A percentile compares a stretch with the other conserved stretches of the same genome.
These are phyloP conservation scores for Epichloe gansuensis DNA, from an alignment of 2,329 filamentous ascomycete species.

Conservation along the genomic window DNA sequence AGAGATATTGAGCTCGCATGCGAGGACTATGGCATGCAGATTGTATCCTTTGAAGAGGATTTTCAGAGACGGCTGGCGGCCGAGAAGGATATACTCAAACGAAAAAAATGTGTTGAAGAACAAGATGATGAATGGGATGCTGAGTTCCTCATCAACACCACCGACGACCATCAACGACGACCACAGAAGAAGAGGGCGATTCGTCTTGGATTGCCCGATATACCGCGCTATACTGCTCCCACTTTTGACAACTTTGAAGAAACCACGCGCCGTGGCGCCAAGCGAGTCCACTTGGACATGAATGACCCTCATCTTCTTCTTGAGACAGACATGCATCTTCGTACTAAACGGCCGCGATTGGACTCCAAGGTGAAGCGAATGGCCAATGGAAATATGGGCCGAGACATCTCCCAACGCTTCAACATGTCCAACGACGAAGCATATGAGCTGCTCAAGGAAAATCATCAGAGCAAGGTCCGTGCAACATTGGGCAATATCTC, in stretches of 20 bases:
- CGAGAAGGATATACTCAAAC: conserved; percentile 20
- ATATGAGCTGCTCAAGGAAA: conserved; percentile 92
- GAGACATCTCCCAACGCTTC: conserved; percentile 69
- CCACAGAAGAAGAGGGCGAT: conserved; percentile 57
- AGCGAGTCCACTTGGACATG: conserved; percentile 71
- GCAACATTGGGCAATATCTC: conserved; percentile 82
- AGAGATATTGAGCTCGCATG: conserved; percentile 77
- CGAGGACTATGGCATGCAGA: conserved; percentile 67
- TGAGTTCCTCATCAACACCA: conserved; percentile 42
- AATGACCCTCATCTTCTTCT: conserved; percentile 81
- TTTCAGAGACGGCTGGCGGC: conserved; percentile 22
- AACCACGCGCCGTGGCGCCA: conserved; percentile 59
- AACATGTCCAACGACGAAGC: conserved; percentile 95
- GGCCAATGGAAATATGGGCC: conserved; percentile 56
- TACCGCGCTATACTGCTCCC: conserved; percentile 50
- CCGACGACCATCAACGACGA: conserved; percentile 32
- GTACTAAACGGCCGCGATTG: conserved; percentile 45
- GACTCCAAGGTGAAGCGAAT: conserved; percentile 52
- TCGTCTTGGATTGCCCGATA: conserved; percentile 45
- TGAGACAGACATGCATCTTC: conserved; percentile 57
- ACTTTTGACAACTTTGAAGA: conserved; percentile 72
- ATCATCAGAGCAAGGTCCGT: conserved; percentile 90
- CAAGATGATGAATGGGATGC: conserved; percentile 52
- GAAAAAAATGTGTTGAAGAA: conserved; percentile 20
- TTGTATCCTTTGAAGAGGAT: conserved; percentile 33